A percentile compares a stretch with the other conserved stretches of the same genome.
These are phyloP conservation scores for Botrytis tulipae DNA, from an alignment of 2,329 filamentous ascomycete species.

Conservation along the genomic window DNA sequence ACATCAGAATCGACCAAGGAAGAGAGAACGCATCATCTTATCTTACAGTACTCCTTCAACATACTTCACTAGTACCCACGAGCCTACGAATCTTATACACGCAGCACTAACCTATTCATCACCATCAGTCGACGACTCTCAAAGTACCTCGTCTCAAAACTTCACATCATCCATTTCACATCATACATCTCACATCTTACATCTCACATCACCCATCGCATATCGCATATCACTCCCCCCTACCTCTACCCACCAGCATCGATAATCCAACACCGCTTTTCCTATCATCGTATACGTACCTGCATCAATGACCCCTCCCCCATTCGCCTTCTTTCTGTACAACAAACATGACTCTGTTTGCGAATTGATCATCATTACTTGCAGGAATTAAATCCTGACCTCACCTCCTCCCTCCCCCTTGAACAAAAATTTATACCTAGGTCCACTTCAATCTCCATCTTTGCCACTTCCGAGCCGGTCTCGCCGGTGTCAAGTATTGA, in stretches of 20 bases:
- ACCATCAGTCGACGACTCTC: neutral
- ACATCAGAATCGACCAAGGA: neutral
- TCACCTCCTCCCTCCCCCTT: neutral
- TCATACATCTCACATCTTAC: no score
- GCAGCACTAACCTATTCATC: neutral
- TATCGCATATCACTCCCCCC: no score
- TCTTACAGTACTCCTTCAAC: no score
- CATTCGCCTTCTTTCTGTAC: neutral
- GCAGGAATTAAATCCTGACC: neutral
- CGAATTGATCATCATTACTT: constrained; percentile 1
- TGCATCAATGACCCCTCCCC: constrained; percentile 8
- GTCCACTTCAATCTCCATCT: neutral
- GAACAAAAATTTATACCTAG: neutral
- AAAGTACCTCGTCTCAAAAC: neutral
- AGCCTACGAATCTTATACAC: no score
- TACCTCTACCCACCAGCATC: neutral
- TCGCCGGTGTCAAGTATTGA: neutral
- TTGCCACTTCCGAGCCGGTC: neutral
- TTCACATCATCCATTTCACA: no score
- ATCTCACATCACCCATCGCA: no score
- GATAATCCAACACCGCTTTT: neutral
- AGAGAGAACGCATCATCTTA: neutral
- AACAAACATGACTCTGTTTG: neutral
- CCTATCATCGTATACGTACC: constrained; percentile 3
- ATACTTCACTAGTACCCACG: no score